Evolutionary conservation across 2,329 filamentous ascomycete species (phyloP), one percentile per base, ranked within the genome.

Genomic region (Aspergillus sp.): DNA sequence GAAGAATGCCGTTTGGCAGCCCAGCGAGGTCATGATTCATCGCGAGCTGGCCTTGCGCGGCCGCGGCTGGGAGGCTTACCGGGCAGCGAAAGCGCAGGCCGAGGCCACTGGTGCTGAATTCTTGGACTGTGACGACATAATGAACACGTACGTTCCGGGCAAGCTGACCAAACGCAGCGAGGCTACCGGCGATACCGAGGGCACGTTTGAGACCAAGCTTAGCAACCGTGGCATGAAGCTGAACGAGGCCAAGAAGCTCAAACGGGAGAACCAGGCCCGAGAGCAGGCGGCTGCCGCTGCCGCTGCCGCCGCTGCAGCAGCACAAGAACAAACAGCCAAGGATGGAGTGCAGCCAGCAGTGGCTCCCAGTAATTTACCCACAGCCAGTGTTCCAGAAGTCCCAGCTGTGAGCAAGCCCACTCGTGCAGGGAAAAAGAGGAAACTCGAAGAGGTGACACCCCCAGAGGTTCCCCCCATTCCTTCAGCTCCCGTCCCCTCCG

Each of bases 1-100:
- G 78, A 89, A 89, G 78, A 89, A 89, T 63, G 85, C 86, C 5
- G 82, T 87, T n/a, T 89, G 87, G 87, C 83, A 85, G 48, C 87
- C 87, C 0, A 88, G 85, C 64, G 84, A 86, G 62, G 85, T 87
- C 10, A 89, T 89, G 87, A 86, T 89, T 50, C 80, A 85, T 59
- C 83, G 86, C 32, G 85, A 89, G 72, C 79, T 89, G n/a, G 82
- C 85, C 49, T 79, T 82, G 52, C 80, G 84, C 47, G 84, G 84
- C 39, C 84, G 87, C 57, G 81, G 81, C 4, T 81, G 79, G 77
- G 80, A 82, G 48, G 79, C 79, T 19, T 82, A 82, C 63, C 72
- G 75, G 21, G 75, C 75, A 45, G 82, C 83, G 21, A 84, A 83
- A 72, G 78, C 76, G 21, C 73, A 80, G 51, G 84, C 84, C 2